Conservation (phyloP, 495 filamentous ascomycete genomes). For the Annulohypoxylon bovei region DNA sequence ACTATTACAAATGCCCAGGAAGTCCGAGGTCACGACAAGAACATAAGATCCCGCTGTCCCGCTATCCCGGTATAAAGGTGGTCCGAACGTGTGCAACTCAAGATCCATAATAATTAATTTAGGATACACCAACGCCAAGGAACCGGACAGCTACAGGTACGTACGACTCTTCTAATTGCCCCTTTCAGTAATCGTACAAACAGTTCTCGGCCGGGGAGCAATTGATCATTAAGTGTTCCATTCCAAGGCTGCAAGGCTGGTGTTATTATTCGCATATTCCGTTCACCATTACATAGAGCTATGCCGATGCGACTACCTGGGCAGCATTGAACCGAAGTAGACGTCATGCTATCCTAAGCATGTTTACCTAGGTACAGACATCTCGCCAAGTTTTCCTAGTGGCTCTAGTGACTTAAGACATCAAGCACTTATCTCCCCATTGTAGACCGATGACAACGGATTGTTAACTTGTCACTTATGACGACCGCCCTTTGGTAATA, state of each 20-base stretch:
- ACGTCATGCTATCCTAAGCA: not conserved
- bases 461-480: not conserved
- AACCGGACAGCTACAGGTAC: not conserved
- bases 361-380: no score
- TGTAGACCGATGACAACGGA: constrained; percentile 1
- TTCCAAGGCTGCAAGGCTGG: no score
- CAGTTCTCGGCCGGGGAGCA: not conserved
- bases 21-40: not conserved
- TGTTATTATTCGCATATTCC: not conserved
- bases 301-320: not conserved
- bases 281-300: not conserved
- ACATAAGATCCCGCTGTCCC: not conserved
- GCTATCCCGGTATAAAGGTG: not conserved
- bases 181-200: not conserved
- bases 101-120: constrained; percentile 11
- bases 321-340: not conserved
- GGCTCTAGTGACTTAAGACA: not conserved
- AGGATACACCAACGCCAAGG: constrained; percentile 15
- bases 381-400: not conserved
- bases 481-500: constrained; percentile 9
- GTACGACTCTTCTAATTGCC: constrained; percentile 1
- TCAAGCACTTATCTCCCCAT: not conserved
- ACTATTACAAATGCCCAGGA: not conserved
- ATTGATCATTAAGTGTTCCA: not conserved
- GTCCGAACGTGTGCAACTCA: not conserved